Evolutionary conservation across 371 early-diverging fungal species (phyloP).

Genomic region (Mucor irregularis): DNA sequence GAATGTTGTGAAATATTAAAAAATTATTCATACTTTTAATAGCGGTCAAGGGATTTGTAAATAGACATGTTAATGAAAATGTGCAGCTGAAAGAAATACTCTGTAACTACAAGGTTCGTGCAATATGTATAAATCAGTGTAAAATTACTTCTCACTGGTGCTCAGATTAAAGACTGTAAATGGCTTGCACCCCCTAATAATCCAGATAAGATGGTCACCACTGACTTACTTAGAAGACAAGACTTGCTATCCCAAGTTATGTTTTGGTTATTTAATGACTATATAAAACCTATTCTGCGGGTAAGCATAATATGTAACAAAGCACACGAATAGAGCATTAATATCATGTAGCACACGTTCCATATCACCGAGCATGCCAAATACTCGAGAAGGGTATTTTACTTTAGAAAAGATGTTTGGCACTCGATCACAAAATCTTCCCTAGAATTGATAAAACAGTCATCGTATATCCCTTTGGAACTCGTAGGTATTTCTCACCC

Average conservation of each 20-base stretch:
- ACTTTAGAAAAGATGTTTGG: conserved; percentile 85
- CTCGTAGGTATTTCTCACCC: too few species aligned
- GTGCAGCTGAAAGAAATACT: too few species aligned
- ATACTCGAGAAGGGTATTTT: conserved; percentile 59
- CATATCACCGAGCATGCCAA: conserved; percentile 73
- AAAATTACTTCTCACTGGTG: conserved; percentile 48
- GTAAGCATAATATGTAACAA: conserved; percentile 20
- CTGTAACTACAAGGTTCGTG: neutral
- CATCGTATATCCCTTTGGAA: too few species aligned
- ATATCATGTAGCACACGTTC: conserved; percentile 54
- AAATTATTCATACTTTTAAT: too few species aligned
- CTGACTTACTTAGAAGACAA: conserved; percentile 50
- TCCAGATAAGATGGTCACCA: conserved; percentile 16
- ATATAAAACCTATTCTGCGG: conserved; percentile 57
- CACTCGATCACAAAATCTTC: conserved; percentile 35
- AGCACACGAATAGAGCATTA: neutral
- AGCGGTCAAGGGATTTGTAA: too few species aligned
- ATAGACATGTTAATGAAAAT: too few species aligned
- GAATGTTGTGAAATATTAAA: too few species aligned
- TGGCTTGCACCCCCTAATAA: conserved; percentile 8
- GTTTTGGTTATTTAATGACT: conserved; percentile 66
- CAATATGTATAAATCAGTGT: conserved; percentile 18
- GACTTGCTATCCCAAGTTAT: conserved; percentile 58
- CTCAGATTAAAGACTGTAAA: conserved; percentile 14
- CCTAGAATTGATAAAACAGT: too few species aligned